Evolutionary conservation across 116 monocot genomes (phyloP), one percentile per base, ranked within the genome.

Genomic region (Phalaenopsis hybrid): DNA sequence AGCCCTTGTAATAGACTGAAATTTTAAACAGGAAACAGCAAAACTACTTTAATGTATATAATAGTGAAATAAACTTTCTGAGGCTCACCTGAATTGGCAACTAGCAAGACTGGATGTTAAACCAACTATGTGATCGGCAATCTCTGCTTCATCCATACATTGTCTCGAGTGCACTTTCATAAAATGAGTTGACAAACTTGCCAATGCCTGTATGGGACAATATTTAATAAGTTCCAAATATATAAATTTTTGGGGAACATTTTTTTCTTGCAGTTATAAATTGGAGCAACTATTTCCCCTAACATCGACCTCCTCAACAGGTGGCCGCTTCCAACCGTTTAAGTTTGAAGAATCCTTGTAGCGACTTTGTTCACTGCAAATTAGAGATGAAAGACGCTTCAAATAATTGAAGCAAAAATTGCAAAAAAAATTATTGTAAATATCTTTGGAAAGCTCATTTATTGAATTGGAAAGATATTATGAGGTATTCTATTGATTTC

Each of bases 101-200:
- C 44, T 85, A 33, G 96, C 93, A 86, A 96, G 96, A 85, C 89
- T 94, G 78, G 84, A 89, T 67, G 96, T 94, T 75, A 96, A 82
- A 82, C 96, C 92, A 83, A 96, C 90, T 84, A 96, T 78, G 84
- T 93, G 94, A 15, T 96, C 96, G 81, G 90, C 89, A 41, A 96
- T 37, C 78, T 96, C 96, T 88, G 96, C 90, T 89, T 96, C 96
- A 87, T 96, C 96, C 70, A 88, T 86, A 82, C 96, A 96, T 76
- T 88, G 90, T 80, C 92, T 90, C 78, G 94, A 94, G 83, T 90
- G 94, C n/a, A 96, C 96, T 69, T 85, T 81, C 34, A 57, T 79
- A 80, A 85, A 96, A 82, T 96, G 86, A 81, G 89, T 94, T 37
- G 88, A 79, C 70, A 96, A 82, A 78, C 83, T 93, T 82, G 89